phyloP scores from a whole-genome alignment of 1,284 basidiomycete species.

The Testicularia cyperi region DNA sequence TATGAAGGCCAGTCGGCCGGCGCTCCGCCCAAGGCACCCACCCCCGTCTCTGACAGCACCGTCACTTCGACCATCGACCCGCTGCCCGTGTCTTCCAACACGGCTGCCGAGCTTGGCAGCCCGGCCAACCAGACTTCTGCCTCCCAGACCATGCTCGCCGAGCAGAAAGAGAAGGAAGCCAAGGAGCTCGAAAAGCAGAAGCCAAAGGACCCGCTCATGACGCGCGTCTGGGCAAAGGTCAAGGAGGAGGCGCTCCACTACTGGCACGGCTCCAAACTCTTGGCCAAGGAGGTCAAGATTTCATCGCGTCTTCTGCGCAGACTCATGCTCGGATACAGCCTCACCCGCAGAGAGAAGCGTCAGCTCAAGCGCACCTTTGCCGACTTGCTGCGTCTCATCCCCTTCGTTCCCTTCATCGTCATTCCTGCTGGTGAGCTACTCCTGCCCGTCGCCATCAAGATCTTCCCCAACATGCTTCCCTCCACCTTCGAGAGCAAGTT shows the following conservation, averaged over 20 bases:
- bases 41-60: no score
- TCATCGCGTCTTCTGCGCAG: slow-evolving; percentile 85
- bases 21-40: slow-evolving; percentile 26
- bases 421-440: slow-evolving; percentile 98
- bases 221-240: slow-evolving; percentile 75
- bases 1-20: slow-evolving; percentile 38
- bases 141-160: slow-evolving; percentile 38
- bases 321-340: slow-evolving; percentile 82
- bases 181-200: slow-evolving; percentile 33
- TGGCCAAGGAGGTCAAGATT: slow-evolving; percentile 92
- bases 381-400: slow-evolving; percentile 87
- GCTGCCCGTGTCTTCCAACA: slow-evolving; percentile 27
- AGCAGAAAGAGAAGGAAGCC: slow-evolving; percentile 29
- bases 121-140: slow-evolving; percentile 39
- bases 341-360: slow-evolving; percentile 89
- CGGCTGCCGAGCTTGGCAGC: slow-evolving; percentile 40
- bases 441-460: slow-evolving; percentile 91
- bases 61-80: slow-evolving; percentile 21
- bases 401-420: slow-evolving; percentile 90
- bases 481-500: slow-evolving; percentile 98
- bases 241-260: slow-evolving; percentile 97
- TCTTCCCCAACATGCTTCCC: slow-evolving; percentile 98
- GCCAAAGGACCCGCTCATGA: slow-evolving; percentile 24
- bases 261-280: slow-evolving; percentile 92
- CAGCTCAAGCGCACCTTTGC: slow-evolving; percentile 91